These are phyloP conservation scores for Backusella morwellensis DNA, from an alignment of 192 early-diverging fungal species.

Conservation along the genomic window DNA sequence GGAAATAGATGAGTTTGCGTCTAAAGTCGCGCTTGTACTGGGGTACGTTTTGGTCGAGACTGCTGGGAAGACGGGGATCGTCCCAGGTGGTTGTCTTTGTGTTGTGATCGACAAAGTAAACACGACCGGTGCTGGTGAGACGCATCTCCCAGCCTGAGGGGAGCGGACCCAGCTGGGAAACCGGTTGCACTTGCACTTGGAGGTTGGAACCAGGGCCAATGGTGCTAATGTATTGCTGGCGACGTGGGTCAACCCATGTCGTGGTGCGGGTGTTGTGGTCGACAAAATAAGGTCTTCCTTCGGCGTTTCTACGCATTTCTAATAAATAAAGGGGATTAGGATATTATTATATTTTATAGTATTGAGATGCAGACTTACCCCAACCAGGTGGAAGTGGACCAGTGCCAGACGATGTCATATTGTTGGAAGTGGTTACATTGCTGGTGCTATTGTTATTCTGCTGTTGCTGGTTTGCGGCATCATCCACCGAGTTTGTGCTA, in stretches of 20 bases:
- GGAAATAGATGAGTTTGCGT: constrained; percentile 95
- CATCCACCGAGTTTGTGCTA: constrained; percentile 5
- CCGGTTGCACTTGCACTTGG: constrained; percentile 70
- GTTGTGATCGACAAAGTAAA: constrained; percentile 99
- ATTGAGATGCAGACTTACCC: constrained; percentile 29
- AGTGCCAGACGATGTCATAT: constrained; percentile 47
- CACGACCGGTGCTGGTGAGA: constrained; percentile 87
- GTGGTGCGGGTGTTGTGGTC: constrained; percentile 90
- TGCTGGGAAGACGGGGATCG: constrained; percentile 83
- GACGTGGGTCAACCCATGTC: constrained; percentile 89
- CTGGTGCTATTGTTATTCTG: not conserved
- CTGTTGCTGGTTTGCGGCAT: not conserved
- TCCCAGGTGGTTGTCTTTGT: constrained; percentile 99
- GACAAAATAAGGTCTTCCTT: constrained; percentile 80
- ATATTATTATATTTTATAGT: not conserved
- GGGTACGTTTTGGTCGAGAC: constrained; percentile 86
- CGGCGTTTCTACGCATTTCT: constrained; percentile 28
- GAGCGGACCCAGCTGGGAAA: constrained; percentile 79
- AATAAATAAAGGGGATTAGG: not conserved
- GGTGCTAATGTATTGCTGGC: constrained; percentile 59
- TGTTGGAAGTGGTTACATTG: constrained; percentile 6
- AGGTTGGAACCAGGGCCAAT: constrained; percentile 51
- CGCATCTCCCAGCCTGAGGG: constrained; percentile 99
- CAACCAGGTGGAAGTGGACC: constrained; percentile 83
- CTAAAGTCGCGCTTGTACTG: constrained; percentile 99